Evolutionary conservation across 768 basidiomycete species (phyloP), one percentile per base, ranked within the genome.

Genomic region (Termitomyces sp.): DNA sequence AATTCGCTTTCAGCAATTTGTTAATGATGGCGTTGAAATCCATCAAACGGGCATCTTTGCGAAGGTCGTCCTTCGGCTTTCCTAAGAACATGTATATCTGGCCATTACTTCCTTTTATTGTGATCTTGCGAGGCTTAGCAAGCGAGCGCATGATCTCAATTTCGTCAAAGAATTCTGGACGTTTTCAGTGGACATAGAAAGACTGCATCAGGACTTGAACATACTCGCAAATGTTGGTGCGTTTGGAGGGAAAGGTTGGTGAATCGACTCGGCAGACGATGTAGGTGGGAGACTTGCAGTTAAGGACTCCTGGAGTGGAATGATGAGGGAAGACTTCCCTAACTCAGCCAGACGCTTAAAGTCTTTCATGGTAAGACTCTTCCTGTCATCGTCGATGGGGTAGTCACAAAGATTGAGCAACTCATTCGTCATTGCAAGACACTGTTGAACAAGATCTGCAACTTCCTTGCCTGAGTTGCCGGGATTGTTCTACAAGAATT

Each of bases 1-100:
- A 93, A 63, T 95, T 93, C 5, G 90, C 84, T 66, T 95, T 96
- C 51, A 99, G 77, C 7, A 98, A 72, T 67, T 96, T 98, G 71
- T 98, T 98, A 71, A 99, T 94, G 70, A 99, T 94, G 3, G 90
- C 83, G 64, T 98, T 95, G 71, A 98, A 92, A 65, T 98, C 97
- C 96, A 98, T 98, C 52, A 99, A 70, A 5, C 97, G 82, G 0
- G 94, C 95, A 64, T 99, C 97, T 74, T 99, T 99, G 38, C 97
- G 81, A 32, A 99, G 77, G 70, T 99, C 97, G 66, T 99, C 97
- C 69, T 93, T 93, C 8, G 96, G 96, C 68, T 99, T 99, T 51
- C 91, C 92, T 7, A 99, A 77, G 75, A 98, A 98, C 71, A 84
- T 86, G 73, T 98, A 98, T 11, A 72, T 74, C 55, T 85, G 82